Base-by-base conservation (phyloP, 768 basidiomycete genomes). In the Cantharellus anzutake region DNA sequence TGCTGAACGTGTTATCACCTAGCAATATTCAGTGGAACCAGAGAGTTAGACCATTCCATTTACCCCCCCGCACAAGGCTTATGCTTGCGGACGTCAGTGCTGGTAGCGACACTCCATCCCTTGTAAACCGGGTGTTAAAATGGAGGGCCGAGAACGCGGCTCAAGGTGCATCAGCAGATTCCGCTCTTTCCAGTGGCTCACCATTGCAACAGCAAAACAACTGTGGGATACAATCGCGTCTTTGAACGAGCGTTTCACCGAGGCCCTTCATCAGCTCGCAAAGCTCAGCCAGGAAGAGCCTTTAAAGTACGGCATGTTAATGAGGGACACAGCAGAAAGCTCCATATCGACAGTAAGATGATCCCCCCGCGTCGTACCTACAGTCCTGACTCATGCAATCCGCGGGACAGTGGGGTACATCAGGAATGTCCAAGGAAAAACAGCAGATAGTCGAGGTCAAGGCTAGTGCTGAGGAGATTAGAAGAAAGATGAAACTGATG, bases 21-120 rank as follows among this genome's bases (percentile, higher is more conserved):
- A 73, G 73, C 41, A 88, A 88, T 60, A 65, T 68, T 2, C 75
- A 74, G 59, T 96, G 93, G 93, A 82, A 90, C 65, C 79, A 84
- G 64, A 69, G 67, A 40, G 76, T 84, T 7, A 71, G 74, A 59
- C 78, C 81, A 0, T 89, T 96, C 69, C 76, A 79, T 58, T 81
- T 99, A 41, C 96, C 96, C 2, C 88, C 87, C 0, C 71, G 81
- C 57, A 83, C 86, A 29, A 76, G 87, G 59, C 76, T 99, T 41
- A 78, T 98, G 71, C 76, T 99, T 29, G 96, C 93, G 35, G 96
- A 99, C 67, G 91, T 98, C 14, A 88, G 96, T 66, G 90, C 87
- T 4, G 96, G 96, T 5, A 93, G 87, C 64, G 88, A 97, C 66
- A 97, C 96, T 2, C 96, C 96, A 2, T 88, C 88, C 48, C 80